Evolutionary conservation across 768 basidiomycete genomes (phyloP), one percentile per base, ranked within the genome.

Genomic region (Polyporus arcularius): DNA sequence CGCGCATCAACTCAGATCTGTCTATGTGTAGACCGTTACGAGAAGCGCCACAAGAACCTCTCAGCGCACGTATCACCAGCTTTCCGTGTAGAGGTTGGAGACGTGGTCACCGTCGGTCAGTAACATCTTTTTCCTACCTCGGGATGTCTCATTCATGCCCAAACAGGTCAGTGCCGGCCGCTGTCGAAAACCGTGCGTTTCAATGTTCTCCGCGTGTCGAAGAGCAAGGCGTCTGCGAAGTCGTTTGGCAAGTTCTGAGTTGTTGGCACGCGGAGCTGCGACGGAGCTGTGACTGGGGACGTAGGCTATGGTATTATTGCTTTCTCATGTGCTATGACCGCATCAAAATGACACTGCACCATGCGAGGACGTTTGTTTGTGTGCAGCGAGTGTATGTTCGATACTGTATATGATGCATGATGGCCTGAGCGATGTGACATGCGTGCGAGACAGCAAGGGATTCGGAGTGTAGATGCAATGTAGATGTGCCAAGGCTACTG

Each of bases 181-280:
- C 79, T 98, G 71, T 98, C 97, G 63, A 99, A 99, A 80, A 98
- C 96, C 38, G 94, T 98, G 71, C 92, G 97, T 53, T 99, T 99
- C 89, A 99, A 99, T 79, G 97, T 99, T 60, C 78, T 98, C 74
- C 90, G 96, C 71, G 96, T 99, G 76, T 75, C 87, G 66, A 94
- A 90, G 87, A 95, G 79, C 87, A 96, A 95, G 86, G 94, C 93
- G 11, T 74, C 93, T 38, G 77, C 86, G 60, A 97, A 96, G 84
- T 81, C 90, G 53, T 98, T 98, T 81, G 85, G 86, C 80, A 98
- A 98, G 87, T 98, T 98, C 82, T 94, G 53, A 55, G 50, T 12
- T 49, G 28, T 26, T 4, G n/a, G 30, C 26, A 30, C 30, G 38
- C 76, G 78, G 66, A 58, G 52, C 43, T 21, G 64, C 18, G 52